Evolutionary conservation across 73 alveolate species (phyloP), one percentile per base, ranked within the genome.

Genomic region (Uronychia setigera): DNA sequence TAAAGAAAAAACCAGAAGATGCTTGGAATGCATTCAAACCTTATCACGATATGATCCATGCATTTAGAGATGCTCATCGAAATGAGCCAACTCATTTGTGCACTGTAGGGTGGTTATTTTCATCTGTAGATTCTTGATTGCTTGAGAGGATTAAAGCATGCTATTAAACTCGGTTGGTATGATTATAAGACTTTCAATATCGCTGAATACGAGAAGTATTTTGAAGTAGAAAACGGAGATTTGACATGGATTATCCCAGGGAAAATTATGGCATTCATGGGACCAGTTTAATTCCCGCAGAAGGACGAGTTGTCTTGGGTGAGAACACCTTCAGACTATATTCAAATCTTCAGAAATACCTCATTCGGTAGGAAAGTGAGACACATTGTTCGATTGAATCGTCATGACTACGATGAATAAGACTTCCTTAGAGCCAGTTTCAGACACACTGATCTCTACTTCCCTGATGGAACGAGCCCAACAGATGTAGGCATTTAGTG

Each of bases 161-260:
- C 94, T 0, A 59, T 92, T 0, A 74, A 80, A 82, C 85, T 85
- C 9, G 87, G 87, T 80, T 92, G 97, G 95, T 92, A 89, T 88
- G 86, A 89, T 81, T 85, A 78, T 74, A 59, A 75, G 32, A 89
- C 88, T 1, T 92, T 92, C 87, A 90, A 95, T 58, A 79, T 87
- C 30, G 89, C 92, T 60, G 96, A 89, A 81, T 97, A 97, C 81
- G 99, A 97, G 88, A 87, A 80, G 83, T 97, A 96, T 88, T 98
- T 90, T 59, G 95, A 95, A 77, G 99, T 96, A 27, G 98, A 95
- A 74, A 95, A 96, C 85, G 98, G 99, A 11, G 99, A 97, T 87
- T 74, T 96, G 80, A 97, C 96, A 86, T 97, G 99, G 98, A 88
- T 94, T 57, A 87, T 89, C 46, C 98, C 98, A 0, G 85, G 84